phyloP scores from a whole-genome alignment of 148 eudicot species.

The Suaeda aralocaspica region DNA sequence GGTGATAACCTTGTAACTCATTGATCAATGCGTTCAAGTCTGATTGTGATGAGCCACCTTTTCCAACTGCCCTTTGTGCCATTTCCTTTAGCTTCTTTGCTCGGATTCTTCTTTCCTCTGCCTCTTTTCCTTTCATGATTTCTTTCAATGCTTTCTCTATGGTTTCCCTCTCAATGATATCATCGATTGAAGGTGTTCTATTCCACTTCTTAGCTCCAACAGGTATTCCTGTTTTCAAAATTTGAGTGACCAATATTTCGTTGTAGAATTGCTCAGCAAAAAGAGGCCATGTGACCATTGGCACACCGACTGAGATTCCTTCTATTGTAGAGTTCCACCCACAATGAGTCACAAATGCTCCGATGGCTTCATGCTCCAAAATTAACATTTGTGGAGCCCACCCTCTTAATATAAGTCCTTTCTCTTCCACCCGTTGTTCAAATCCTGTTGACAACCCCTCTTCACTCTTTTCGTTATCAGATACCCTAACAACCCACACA shows the following conservation, averaged over 20 bases:
- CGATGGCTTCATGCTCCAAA: conserved; percentile 11
- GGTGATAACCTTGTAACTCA: conserved; percentile 5
- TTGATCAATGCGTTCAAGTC: conserved; percentile 22
- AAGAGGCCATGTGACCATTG: conserved; percentile 6
- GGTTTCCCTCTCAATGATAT: background rate
- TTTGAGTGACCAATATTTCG: background rate
- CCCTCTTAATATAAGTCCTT: conserved; percentile 3
- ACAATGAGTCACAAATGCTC: conserved; percentile 7
- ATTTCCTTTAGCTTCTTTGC: background rate
- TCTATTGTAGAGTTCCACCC: conserved; percentile 13
- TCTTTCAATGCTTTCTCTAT: conserved; percentile 23
- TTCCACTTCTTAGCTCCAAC: conserved; percentile 24
- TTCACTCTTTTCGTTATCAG: background rate
- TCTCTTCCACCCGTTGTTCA: background rate
- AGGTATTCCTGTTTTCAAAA: conserved; percentile 20
- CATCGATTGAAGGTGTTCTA: background rate
- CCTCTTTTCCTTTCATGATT: conserved; percentile 17
- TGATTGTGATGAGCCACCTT: conserved; percentile 31
- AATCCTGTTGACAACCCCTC: background rate
- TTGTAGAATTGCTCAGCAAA: conserved; percentile 5
- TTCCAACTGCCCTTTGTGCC: background rate
- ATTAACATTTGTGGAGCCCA: conserved; percentile 2
- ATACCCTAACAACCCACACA: background rate
- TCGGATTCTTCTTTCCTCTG: background rate
- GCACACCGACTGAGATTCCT: background rate